Evolutionary conservation across 139 green algal species (phyloP), one percentile per base, ranked within the genome.

Genomic region (Astrephomene gubernaculifera): DNA sequence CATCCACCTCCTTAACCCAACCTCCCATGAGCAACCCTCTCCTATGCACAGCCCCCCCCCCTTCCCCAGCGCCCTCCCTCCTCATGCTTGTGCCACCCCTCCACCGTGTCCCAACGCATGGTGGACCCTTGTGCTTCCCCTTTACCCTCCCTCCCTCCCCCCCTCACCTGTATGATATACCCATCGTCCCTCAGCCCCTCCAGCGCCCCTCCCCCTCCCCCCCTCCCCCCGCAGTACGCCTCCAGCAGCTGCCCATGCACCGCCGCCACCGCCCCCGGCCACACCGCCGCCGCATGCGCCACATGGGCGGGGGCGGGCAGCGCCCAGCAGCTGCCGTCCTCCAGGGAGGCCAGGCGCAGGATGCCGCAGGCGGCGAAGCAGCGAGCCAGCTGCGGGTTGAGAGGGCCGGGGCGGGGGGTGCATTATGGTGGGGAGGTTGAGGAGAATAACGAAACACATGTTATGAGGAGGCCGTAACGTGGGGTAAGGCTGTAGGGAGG

Each of bases 81-180:
- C 65, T 45, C 33, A 9, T 45, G 65, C 27, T 10, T 29, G n/a
- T n/a, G n/a, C n/a, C n/a, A n/a, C n/a, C n/a, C n/a, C n/a, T n/a
- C n/a, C n/a, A n/a, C n/a, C n/a, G n/a, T n/a, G n/a, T n/a, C n/a
- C n/a, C n/a, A n/a, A n/a, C n/a, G n/a, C n/a, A n/a, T n/a, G n/a
- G n/a, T n/a, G n/a, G n/a, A n/a, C n/a, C n/a, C n/a, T n/a, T n/a
- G n/a, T n/a, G n/a, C n/a, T n/a, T n/a, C n/a, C n/a, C n/a, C n/a
- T n/a, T n/a, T n/a, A 25, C 17, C 49, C 49, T 57, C 49, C 49
- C 17, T 17, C 49, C 49, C 49, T 57, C 49, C 49, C 49, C n/a
- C 36, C 2, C 63, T 73, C 68, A 91, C 85, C 70, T 92, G 89
- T 65, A 96, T 82, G 61, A 97, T 91, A 90, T 98, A 98, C 14